Conservation (phyloP, 495 filamentous ascomycete species). For the Bathelium albidoporum region DNA sequence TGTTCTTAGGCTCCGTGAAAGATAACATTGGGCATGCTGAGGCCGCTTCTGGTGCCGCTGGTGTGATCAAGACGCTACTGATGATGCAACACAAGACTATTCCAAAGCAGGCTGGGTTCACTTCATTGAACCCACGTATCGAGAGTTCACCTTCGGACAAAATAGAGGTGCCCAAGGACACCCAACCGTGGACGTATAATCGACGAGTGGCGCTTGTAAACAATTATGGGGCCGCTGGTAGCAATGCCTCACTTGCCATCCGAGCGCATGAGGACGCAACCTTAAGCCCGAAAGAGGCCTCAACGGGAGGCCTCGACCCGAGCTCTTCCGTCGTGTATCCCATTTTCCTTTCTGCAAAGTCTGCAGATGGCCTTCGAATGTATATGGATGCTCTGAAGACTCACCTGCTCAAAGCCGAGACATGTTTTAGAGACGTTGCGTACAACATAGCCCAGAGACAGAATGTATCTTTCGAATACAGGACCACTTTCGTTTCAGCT, state of each 20-base stretch:
- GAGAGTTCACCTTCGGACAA: not conserved
- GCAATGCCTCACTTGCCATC: not conserved
- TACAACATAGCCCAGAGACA: not conserved
- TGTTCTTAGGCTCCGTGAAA: conserved; percentile 26
- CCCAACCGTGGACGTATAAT: not conserved
- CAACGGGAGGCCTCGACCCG: no score
- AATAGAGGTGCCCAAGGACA: not conserved
- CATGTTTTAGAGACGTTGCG: not conserved
- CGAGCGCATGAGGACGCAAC: not conserved
- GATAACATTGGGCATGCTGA: conserved; percentile 30
- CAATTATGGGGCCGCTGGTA: not conserved
- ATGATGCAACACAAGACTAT: conserved; percentile 31
- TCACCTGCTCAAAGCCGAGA: not conserved
- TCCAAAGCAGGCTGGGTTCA: conserved; percentile 28
- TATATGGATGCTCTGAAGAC: conserved; percentile 20
- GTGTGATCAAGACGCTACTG: conserved; percentile 29
- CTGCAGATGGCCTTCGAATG: conserved; percentile 18
- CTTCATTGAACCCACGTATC: conserved; percentile 14
- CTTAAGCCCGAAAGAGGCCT: not conserved
- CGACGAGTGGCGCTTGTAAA: not conserved
- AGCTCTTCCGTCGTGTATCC: no score
- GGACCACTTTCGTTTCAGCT: no score
- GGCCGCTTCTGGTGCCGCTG: conserved; percentile 24
- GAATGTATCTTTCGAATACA: no score
- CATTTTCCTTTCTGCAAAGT: conserved; percentile 49